These are phyloP conservation scores for Yamadazyma dendronema DNA, from an alignment of 1,139 yeast species.

Conservation along the genomic window DNA sequence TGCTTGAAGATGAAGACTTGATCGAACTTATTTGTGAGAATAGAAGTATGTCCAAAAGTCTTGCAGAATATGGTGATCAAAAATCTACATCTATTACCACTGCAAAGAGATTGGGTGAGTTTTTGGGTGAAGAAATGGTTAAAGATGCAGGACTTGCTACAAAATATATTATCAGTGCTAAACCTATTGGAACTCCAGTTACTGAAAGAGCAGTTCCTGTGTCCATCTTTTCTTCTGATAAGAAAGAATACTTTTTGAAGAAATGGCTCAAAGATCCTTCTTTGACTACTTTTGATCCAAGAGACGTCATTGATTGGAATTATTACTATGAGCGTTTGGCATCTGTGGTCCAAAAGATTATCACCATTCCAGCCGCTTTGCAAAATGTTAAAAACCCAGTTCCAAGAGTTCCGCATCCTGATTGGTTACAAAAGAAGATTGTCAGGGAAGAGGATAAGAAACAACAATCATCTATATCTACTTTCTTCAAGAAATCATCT, in stretches of 20 bases:
- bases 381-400: conserved; percentile 92
- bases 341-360: conserved; percentile 90
- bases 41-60: conserved; percentile 89
- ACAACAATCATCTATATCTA: conserved; percentile 65
- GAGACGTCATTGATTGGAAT: conserved; percentile 89
- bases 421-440: conserved; percentile 77
- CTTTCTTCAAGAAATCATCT: conserved; percentile 51
- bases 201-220: conserved; percentile 97
- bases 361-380: conserved; percentile 95
- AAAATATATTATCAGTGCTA: conserved; percentile 85
- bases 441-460: conserved; percentile 58
- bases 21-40: conserved; percentile 95
- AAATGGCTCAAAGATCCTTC: conserved; percentile 86
- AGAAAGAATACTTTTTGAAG: conserved; percentile 65
- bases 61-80: conserved; percentile 85
- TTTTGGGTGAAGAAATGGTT: conserved; percentile 96
- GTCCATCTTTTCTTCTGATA: conserved; percentile 84
- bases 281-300: conserved; percentile 80
- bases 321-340: conserved; percentile 90
- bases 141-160: conserved; percentile 96
- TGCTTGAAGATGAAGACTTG: conserved; percentile 90
- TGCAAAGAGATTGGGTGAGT: conserved; percentile 89
- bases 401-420: conserved; percentile 92
- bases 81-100: conserved; percentile 96
- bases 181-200: conserved; percentile 84